Evolutionary conservation across 2,329 filamentous ascomycete genomes (phyloP).

Genomic region (Leptosphaerulina australis): DNA sequence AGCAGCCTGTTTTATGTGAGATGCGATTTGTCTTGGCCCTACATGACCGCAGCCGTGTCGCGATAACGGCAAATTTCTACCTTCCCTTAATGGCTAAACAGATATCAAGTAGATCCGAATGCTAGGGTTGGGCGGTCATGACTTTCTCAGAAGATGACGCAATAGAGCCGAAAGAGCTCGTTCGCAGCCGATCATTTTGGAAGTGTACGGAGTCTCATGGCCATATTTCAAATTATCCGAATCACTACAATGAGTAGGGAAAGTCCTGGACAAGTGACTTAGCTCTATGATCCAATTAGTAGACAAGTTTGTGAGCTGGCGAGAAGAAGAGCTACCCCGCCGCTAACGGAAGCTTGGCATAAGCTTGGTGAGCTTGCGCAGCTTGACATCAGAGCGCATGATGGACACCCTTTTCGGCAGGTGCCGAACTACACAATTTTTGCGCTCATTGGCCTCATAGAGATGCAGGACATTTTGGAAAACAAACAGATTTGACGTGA

Average conservation of each 20-base stretch:
- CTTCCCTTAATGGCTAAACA: conserved; percentile 26
- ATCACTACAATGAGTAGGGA: background rate
- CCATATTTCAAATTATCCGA: background rate
- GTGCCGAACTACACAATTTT: background rate
- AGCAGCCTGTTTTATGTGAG: too few species aligned
- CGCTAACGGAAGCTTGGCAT: conserved; percentile 12
- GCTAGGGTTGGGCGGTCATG: conserved; percentile 2
- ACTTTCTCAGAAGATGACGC: background rate
- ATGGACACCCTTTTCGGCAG: background rate
- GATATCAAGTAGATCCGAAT: conserved; percentile 1
- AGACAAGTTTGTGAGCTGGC: too few species aligned
- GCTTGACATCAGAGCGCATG: conserved; percentile 1
- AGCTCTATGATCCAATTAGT: too few species aligned
- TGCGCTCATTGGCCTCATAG: too few species aligned
- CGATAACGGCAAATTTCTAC: conserved; percentile 15
- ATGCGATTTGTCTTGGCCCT: background rate
- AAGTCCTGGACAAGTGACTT: too few species aligned
- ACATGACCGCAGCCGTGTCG: conserved; percentile 1
- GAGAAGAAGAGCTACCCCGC: conserved; percentile 11
- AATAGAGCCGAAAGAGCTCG: background rate
- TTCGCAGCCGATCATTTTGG: background rate
- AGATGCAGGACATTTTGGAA: too few species aligned
- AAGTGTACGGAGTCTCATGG: background rate
- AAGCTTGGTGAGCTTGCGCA: conserved; percentile 18
- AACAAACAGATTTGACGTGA: too few species aligned